Conservation (phyloP, 371 early-diverging fungal genomes). For the Mortierella sp. region DNA sequence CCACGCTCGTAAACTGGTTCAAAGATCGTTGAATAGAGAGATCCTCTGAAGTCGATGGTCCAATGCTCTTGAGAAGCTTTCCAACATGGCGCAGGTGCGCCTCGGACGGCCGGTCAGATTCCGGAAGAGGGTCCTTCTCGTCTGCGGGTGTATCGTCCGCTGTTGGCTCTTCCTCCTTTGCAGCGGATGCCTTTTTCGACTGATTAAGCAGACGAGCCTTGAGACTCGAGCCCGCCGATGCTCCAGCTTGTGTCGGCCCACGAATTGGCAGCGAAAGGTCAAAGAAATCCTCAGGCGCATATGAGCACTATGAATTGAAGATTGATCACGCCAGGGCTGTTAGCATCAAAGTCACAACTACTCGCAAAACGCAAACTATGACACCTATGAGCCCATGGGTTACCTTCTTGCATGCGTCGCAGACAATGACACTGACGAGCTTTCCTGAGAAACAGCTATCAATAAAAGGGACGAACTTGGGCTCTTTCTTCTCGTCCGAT, state of each 20-base stretch:
- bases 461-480: constrained; percentile 67
- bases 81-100: constrained; percentile 39
- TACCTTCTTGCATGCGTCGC: constrained; percentile 71
- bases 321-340: no score
- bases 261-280: constrained; percentile 46
- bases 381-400: not conserved
- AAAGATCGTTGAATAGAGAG: constrained; percentile 52
- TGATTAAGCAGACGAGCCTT: constrained; percentile 25
- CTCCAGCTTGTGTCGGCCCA: constrained; percentile 19
- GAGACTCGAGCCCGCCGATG: constrained; percentile 21
- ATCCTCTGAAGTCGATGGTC: constrained; percentile 6
- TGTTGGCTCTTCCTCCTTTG: constrained; percentile 5
- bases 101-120: constrained; percentile 23
- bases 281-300: constrained; percentile 42
- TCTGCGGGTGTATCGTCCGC: constrained; percentile 12
- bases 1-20: constrained; percentile 52
- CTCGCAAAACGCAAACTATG: not conserved
- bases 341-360: not conserved
- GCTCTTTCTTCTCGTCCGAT: constrained; percentile 3
- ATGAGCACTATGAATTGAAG: constrained; percentile 30
- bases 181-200: constrained; percentile 19
- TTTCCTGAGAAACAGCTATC: constrained; percentile 76
- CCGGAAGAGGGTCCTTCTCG: constrained; percentile 23
- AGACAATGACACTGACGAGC: constrained; percentile 71
- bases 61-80: constrained; percentile 40